phyloP scores from a whole-genome alignment of 1,139 yeast genomes.

The Yamadazyma sp. region DNA sequence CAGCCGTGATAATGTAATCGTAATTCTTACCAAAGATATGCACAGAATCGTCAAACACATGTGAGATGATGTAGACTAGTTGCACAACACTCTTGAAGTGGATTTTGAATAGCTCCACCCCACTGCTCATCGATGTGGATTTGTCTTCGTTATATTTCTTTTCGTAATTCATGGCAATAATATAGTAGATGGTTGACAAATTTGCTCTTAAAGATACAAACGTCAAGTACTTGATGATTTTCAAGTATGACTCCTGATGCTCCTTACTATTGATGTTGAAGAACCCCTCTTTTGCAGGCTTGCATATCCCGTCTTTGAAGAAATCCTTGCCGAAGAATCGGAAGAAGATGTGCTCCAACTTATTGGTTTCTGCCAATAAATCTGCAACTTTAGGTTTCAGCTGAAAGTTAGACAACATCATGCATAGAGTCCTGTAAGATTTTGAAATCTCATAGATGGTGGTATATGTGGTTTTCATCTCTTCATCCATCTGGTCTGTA shows the following conservation, averaged over 20 bases:
- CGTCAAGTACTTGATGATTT: constrained; percentile 36
- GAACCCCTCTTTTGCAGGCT: constrained; percentile 23
- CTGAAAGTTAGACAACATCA: constrained; percentile 29
- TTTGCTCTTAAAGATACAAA: constrained; percentile 44
- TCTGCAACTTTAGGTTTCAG: constrained; percentile 38
- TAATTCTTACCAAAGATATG: constrained; percentile 43
- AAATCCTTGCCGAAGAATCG: constrained; percentile 46
- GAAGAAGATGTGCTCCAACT: constrained; percentile 37
- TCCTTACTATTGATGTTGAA: constrained; percentile 19
- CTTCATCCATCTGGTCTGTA: constrained; percentile 11
- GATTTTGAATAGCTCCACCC: constrained; percentile 45
- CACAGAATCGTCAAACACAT: constrained; percentile 44
- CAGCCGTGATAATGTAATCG: constrained; percentile 40
- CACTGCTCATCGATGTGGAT: constrained; percentile 38
- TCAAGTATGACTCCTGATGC: constrained; percentile 24
- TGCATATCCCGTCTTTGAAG: constrained; percentile 41
- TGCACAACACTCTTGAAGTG: constrained; percentile 45
- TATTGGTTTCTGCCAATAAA: constrained; percentile 37
- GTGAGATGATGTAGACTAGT: constrained; percentile 46
- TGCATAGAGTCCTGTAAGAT: constrained; percentile 32
- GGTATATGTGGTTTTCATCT: neutral
- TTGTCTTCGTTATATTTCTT: constrained; percentile 29
- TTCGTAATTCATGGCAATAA: constrained; percentile 46
- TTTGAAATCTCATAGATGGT: constrained; percentile 19
- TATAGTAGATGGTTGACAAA: constrained; percentile 44